A percentile compares a stretch with the other conserved stretches of the same genome.
phyloP scores from a whole-genome alignment of 2,329 filamentous ascomycete genomes.

The Hymenoscyphus occultus region DNA sequence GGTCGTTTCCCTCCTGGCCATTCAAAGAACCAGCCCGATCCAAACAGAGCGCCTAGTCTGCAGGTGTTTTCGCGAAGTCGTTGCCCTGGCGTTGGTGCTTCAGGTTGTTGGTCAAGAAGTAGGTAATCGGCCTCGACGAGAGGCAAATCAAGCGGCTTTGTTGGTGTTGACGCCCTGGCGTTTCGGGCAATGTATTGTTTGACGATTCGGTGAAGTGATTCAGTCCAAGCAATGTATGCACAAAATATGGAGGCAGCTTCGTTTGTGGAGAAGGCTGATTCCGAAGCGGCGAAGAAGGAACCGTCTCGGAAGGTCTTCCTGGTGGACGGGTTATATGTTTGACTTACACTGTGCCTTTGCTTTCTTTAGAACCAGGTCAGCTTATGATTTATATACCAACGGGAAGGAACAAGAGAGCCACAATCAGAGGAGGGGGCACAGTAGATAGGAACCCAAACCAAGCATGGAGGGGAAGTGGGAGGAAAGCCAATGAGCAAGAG shows the following conservation, averaged over 20 bases:
- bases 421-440: slow-evolving; percentile 11
- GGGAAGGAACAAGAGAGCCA: slow-evolving; percentile 8
- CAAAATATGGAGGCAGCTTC: slow-evolving; percentile 2
- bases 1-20: slow-evolving; percentile 27
- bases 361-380: slow-evolving; percentile 8
- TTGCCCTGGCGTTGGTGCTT: slow-evolving; percentile 1
- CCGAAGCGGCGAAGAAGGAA: not conserved
- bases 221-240: slow-evolving; percentile 11
- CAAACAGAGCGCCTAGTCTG: slow-evolving; percentile 21
- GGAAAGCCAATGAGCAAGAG: not conserved
- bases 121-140: slow-evolving; percentile 10
- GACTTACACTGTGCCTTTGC: slow-evolving; percentile 15
- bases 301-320: slow-evolving; percentile 1
- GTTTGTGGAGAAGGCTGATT: not conserved
- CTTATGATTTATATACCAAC: not conserved
- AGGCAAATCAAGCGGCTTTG: not conserved
- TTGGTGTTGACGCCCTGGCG: not conserved
- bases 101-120: not conserved
- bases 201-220: not conserved
- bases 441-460: slow-evolving; percentile 7
- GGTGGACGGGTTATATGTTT: slow-evolving; percentile 7
- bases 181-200: not conserved
- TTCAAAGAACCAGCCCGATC: slow-evolving; percentile 30
- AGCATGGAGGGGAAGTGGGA: not conserved
- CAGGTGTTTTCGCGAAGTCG: slow-evolving; percentile 11